Evolutionary conservation across 2,329 filamentous ascomycete species (phyloP).

Genomic region (Claviceps digitariae): DNA sequence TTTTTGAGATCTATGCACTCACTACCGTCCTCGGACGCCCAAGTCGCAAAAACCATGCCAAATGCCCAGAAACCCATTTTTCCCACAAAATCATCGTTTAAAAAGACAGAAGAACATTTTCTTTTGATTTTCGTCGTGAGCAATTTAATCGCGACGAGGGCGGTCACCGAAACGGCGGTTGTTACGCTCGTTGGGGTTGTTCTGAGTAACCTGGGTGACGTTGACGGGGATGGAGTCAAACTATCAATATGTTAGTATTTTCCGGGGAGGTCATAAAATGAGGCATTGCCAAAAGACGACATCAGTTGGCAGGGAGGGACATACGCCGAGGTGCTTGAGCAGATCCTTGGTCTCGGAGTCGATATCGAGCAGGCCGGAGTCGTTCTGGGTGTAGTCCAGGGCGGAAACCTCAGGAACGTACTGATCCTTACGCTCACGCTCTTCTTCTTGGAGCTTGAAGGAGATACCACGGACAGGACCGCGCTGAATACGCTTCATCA

Average conservation of each 20-base stretch:
- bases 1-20: conserved; percentile 43
- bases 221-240: conserved; percentile 98
- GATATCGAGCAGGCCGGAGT: conserved; percentile 87
- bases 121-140: background rate
- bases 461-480: conserved; percentile 99
- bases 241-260: conserved; percentile 35
- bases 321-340: conserved; percentile 95
- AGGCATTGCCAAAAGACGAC: too few species aligned
- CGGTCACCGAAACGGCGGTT: conserved; percentile 65
- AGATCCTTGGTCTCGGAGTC: conserved; percentile 98
- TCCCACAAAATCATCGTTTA: conserved; percentile 15
- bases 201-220: conserved; percentile 79
- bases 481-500: conserved; percentile 99
- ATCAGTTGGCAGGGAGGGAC: conserved; percentile 37
- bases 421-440: conserved; percentile 99
- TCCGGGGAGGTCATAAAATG: too few species aligned
- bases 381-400: conserved; percentile 93
- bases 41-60: conserved; percentile 29
- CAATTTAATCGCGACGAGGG: conserved; percentile 20
- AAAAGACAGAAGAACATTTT: background rate
- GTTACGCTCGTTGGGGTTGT: conserved; percentile 69
- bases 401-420: conserved; percentile 98
- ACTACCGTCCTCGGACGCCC: conserved; percentile 46
- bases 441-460: conserved; percentile 99
- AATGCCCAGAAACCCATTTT: conserved; percentile 29